Conservation (phyloP, 2,329 filamentous ascomycete genomes). For the Geosmithia putterillii region DNA sequence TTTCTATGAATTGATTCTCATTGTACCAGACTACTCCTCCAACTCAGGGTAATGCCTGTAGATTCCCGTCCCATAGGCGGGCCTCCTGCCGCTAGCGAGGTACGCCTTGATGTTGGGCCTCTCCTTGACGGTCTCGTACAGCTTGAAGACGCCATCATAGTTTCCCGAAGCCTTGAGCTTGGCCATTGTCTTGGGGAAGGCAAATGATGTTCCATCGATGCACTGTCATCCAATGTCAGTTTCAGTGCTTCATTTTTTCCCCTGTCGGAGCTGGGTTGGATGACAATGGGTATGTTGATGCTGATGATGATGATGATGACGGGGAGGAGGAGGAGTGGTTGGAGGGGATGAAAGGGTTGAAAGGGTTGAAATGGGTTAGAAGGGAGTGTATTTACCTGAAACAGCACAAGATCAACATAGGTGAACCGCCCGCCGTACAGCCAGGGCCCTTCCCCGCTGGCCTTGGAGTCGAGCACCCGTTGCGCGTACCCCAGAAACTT, state of each 20-base stretch:
- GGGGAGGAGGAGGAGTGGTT: too few relatives aligned
- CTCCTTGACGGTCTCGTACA: constrained; percentile 51
- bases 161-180: constrained; percentile 41
- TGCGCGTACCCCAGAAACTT: constrained; percentile 65
- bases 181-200: constrained; percentile 56
- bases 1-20: too few relatives aligned
- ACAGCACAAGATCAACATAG: constrained; percentile 63
- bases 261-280: too few relatives aligned
- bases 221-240: constrained; percentile 17
- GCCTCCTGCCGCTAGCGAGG: constrained; percentile 49
- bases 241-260: too few relatives aligned
- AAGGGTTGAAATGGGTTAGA: too few relatives aligned
- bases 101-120: constrained; percentile 56
- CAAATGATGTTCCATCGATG: constrained; percentile 47
- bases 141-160: constrained; percentile 48
- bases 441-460: constrained; percentile 47
- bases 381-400: constrained; percentile 39
- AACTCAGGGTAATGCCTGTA: constrained; percentile 65
- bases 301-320: too few relatives aligned
- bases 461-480: constrained; percentile 44
- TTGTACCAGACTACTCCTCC: constrained; percentile 31
- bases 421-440: constrained; percentile 53
- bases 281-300: too few relatives aligned
- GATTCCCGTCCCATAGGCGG: constrained; percentile 51
- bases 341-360: too few relatives aligned